Evolutionary conservation across 768 basidiomycete species (phyloP), one percentile per base, ranked within the genome.

Genomic region (Boletus rex-veris): DNA sequence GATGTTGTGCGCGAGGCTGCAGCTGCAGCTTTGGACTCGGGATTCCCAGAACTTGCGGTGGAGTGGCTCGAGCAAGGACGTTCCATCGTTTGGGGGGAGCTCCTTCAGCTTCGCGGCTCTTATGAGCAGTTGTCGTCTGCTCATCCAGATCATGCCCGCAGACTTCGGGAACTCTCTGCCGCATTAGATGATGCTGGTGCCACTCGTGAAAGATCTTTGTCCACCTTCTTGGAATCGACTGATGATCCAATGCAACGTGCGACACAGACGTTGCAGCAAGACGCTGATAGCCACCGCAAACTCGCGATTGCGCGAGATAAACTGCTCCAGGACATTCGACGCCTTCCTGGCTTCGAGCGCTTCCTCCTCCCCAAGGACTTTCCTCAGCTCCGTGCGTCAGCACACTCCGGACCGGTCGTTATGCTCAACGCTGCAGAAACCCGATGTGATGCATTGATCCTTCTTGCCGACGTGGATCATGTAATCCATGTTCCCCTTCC

Each of bases 361-460:
- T 57, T 54, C 16, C 52, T 57, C 12, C 37, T 43, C 0, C 50
- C 26, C 8, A 48, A 35, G 11, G 26, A 56, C 7, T 53, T 56
- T 21, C 14, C 35, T 24, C 43, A 58, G 21, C 42, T 43, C 16
- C 14, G 42, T 9, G 21, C 42, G 16, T 43, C 24, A 10, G 42
- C 42, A 10, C 24, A 26, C 24, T 26, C 24, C 15, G 42, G 42
- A 5, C 42, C 24, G 24, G 9, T 26, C 0, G 42, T 43, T 10
- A 26, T 43, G 16, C 42, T 43, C 15, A 43, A 26, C 15, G 42
- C 42, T 5, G 42, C 42, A 43, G 21, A 45, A n/a, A 41, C n/a
- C 12, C 58, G 70, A n/a, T 74, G 71, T 28, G 71, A 75, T 54
- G 75, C 71, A 6, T 30, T 56, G 50, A 47, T 56, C 15, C 7